Conservation (phyloP, 805 yeast genomes). For the Metschnikowia koreensis region DNA sequence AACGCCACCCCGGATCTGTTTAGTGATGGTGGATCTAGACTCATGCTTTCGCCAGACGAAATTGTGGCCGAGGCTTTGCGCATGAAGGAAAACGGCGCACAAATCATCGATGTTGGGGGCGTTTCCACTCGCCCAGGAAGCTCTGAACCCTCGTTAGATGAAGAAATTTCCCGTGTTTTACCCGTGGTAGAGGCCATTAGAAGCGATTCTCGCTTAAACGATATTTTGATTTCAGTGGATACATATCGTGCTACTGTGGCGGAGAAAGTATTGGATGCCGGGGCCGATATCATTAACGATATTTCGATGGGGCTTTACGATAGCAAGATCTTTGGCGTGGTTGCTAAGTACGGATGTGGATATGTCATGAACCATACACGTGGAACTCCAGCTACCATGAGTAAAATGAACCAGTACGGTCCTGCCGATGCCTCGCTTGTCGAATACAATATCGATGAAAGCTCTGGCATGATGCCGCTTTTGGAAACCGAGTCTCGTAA, state of each 20-base stretch:
- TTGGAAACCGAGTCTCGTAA: conserved; percentile 24
- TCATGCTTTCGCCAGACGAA: conserved; percentile 30
- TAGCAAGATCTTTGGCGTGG: conserved; percentile 57
- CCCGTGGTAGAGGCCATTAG: conserved; percentile 69
- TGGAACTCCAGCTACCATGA: conserved; percentile 79
- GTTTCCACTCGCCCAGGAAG: conserved; percentile 89
- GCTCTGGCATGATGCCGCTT: conserved; percentile 11
- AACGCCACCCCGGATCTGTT: conserved; percentile 94
- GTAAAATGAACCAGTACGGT: conserved; percentile 51
- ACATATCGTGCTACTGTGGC: conserved; percentile 84
- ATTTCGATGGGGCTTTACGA: conserved; percentile 80
- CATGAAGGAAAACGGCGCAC: conserved; percentile 61
- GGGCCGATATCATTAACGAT: conserved; percentile 92
- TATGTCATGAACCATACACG: conserved; percentile 82
- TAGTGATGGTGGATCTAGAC: conserved; percentile 73
- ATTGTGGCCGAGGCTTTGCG: conserved; percentile 46
- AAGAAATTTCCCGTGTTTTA: conserved; percentile 67
- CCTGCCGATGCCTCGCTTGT: conserved; percentile 34
- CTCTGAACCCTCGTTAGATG: conserved; percentile 54
- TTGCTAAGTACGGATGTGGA: conserved; percentile 71
- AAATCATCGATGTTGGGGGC: conserved; percentile 89
- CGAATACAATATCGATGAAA: conserved; percentile 32
- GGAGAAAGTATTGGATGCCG: conserved; percentile 58
- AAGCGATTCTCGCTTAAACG: conserved; percentile 32
- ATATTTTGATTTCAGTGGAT: conserved; percentile 73